Evolutionary conservation across 768 basidiomycete species (phyloP).

Genomic region (Russula foetens): DNA sequence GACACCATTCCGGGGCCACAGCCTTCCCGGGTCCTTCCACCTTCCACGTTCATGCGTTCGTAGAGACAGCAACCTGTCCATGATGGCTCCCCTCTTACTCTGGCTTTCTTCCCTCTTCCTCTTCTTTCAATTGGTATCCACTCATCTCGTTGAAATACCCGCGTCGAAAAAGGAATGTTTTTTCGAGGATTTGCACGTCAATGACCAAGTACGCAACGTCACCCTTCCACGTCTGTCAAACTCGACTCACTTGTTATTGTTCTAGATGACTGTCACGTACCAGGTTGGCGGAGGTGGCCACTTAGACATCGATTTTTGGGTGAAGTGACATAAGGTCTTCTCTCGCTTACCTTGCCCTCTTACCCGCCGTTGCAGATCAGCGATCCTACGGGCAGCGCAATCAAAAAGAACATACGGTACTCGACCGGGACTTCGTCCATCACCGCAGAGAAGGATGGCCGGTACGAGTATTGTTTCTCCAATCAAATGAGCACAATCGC

Average conservation of each 20-base stretch:
- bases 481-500: slow-evolving; percentile 97
- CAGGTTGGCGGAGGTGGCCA: slow-evolving; percentile 98
- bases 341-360: neutral
- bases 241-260: neutral
- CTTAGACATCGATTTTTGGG: slow-evolving; percentile 97
- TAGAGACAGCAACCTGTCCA: neutral
- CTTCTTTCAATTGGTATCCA: slow-evolving; percentile 33
- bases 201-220: slow-evolving; percentile 68
- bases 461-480: slow-evolving; percentile 95
- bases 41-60: no score
- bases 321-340: slow-evolving; percentile 40
- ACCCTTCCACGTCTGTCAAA: neutral
- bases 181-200: slow-evolving; percentile 87
- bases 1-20: neutral
- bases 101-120: slow-evolving; percentile 34
- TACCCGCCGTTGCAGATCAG: slow-evolving; percentile 49
- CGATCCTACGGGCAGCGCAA: slow-evolving; percentile 58
- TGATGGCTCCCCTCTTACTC: slow-evolving; percentile 36
- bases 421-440: slow-evolving; percentile 85
- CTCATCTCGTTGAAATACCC: slow-evolving; percentile 66
- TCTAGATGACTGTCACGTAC: slow-evolving; percentile 97
- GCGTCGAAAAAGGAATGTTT: slow-evolving; percentile 89
- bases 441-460: slow-evolving; percentile 80
- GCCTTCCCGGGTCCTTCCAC: neutral
- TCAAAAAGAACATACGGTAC: slow-evolving; percentile 78